Percentiles rank a stretch among this genome's conserved stretches.
Evolutionary conservation across 2,329 filamentous ascomycete genomes (phyloP).

Genomic region (Botrytis elliptica): DNA sequence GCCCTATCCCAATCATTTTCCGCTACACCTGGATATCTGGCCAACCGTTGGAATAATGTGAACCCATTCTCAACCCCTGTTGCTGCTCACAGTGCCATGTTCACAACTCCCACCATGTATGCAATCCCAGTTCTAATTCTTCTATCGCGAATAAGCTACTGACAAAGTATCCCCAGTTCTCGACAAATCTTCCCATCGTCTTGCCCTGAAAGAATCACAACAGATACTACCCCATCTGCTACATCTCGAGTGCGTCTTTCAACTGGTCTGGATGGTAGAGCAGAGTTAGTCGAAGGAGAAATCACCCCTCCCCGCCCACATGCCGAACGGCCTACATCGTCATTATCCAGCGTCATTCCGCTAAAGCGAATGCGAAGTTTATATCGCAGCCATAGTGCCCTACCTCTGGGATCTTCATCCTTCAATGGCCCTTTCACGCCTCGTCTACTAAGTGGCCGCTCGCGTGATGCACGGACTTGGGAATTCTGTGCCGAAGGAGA

Average conservation of each 20-base stretch:
- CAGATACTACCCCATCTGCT: constrained; percentile 27
- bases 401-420: constrained; percentile 53
- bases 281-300: constrained; percentile 73
- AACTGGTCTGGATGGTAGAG: constrained; percentile 84
- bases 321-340: constrained; percentile 48
- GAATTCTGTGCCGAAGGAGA: constrained; percentile 86
- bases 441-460: constrained; percentile 66
- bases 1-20: constrained; percentile 34
- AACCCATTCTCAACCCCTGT: constrained; percentile 52
- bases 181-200: constrained; percentile 33
- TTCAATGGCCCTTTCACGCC: constrained; percentile 43
- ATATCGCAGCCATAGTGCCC: constrained; percentile 69
- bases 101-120: constrained; percentile 47
- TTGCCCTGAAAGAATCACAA: constrained; percentile 35
- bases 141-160: not conserved
- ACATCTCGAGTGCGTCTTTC: constrained; percentile 65
- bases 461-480: constrained; percentile 85
- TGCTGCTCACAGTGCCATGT: constrained; percentile 38
- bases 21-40: constrained; percentile 39
- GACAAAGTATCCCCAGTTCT: constrained; percentile 27
- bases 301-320: constrained; percentile 62
- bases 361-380: constrained; percentile 50
- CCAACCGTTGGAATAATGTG: constrained; percentile 56
- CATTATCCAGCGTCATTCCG: constrained; percentile 43
- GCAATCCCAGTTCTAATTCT: constrained; percentile 23